These are phyloP conservation scores for Irpex sp. DNA, from an alignment of 1,284 basidiomycete genomes.

Conservation along the genomic window DNA sequence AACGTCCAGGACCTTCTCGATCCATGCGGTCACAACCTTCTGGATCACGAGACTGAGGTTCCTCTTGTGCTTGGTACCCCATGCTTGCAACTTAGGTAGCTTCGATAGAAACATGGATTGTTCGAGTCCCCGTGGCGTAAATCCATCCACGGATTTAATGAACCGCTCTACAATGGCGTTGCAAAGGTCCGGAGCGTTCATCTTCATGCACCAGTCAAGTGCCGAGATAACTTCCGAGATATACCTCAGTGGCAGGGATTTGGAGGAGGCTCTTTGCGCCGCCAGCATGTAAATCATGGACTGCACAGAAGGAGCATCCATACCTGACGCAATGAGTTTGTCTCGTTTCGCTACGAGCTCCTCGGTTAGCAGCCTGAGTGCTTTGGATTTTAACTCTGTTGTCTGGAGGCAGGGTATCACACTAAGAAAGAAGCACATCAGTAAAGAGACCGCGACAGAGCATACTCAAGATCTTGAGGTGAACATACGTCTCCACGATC, in stretches of 20 bases:
- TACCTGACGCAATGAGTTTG: neutral
- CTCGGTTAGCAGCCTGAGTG: neutral
- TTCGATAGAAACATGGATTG: neutral
- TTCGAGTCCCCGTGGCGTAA: neutral
- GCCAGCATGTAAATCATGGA: neutral
- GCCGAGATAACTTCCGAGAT: neutral
- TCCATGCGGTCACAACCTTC: too few species aligned
- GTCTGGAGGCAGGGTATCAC: neutral
- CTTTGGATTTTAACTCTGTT: neutral
- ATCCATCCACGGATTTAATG: neutral
- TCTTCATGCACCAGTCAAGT: neutral
- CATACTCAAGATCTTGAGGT: too few species aligned
- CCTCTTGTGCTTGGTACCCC: too few species aligned
- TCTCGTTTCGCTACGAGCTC: neutral
- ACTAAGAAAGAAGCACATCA: neutral
- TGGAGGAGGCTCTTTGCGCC: neutral
- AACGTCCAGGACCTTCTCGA: too few species aligned
- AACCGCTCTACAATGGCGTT: neutral
- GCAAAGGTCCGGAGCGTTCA: neutral
- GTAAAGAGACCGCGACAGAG: too few species aligned
- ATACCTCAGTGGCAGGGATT: neutral
- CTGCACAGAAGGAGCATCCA: too few species aligned
- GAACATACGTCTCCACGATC: too few species aligned
- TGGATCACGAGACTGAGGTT: too few species aligned
- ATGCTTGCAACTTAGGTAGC: neutral